Percentiles rank a stretch among this genome's conserved stretches.
Evolutionary conservation across 805 yeast genomes (phyloP).

Genomic region (Candida nitratophila): DNA sequence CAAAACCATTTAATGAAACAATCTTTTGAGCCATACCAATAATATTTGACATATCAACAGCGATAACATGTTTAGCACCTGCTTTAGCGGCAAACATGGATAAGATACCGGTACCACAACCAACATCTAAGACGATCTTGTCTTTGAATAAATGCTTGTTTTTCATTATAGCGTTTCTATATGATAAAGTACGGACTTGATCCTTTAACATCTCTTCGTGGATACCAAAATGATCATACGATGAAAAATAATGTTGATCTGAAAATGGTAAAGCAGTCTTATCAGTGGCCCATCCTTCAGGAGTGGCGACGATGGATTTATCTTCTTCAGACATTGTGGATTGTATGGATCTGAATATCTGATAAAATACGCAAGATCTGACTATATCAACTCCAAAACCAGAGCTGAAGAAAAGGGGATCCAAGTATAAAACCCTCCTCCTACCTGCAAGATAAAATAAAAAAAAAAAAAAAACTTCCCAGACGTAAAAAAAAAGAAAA

Average conservation of each 20-base stretch:
- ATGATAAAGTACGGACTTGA: constrained; percentile 82
- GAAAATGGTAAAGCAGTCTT: constrained; percentile 54
- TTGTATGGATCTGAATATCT: not conserved
- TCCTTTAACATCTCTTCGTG: constrained; percentile 99
- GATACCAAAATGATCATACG: constrained; percentile 95
- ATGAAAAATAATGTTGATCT: constrained; percentile 91
- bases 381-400: no score
- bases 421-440: no score
- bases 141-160: constrained; percentile 86
- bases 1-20: constrained; percentile 73
- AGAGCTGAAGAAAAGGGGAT: no score
- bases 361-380: no score
- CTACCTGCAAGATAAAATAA: no score
- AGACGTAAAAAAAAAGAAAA: no score
- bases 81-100: constrained; percentile 98
- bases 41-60: constrained; percentile 95
- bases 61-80: constrained; percentile 98
- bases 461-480: no score
- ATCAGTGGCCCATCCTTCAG: constrained; percentile 52
- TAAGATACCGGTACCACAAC: constrained; percentile 97
- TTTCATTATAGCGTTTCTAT: constrained; percentile 86
- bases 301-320: not conserved
- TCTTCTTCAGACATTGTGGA: not conserved
- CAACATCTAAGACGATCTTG: constrained; percentile 93
- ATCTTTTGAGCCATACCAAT: constrained; percentile 94